These are phyloP conservation scores for Xylaria sp. DNA, from an alignment of 2,329 filamentous ascomycete genomes.

Conservation along the genomic window DNA sequence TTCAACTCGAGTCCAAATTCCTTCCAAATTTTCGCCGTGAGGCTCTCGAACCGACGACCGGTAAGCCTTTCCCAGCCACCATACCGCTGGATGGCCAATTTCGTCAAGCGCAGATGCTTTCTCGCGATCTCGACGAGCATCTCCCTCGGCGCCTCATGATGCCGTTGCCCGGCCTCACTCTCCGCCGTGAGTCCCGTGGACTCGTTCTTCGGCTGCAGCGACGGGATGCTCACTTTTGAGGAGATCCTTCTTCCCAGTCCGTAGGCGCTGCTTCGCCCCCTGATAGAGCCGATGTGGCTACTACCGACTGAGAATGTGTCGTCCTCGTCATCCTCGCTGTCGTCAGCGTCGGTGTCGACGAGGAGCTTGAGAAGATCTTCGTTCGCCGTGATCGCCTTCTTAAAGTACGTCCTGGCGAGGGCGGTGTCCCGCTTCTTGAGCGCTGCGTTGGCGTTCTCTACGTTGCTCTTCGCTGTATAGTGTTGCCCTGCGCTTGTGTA, in stretches of 20 bases:
- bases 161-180: constrained; percentile 7
- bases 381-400: constrained; percentile 33
- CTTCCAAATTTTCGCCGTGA: constrained; percentile 28
- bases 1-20: constrained; percentile 30
- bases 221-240: constrained; percentile 14
- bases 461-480: constrained; percentile 21
- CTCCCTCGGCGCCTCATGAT: constrained; percentile 25
- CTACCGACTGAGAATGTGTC: constrained; percentile 27
- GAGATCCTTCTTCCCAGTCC: constrained; percentile 14
- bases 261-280: constrained; percentile 13
- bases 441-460: constrained; percentile 1
- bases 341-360: constrained; percentile 31
- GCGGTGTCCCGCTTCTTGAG: constrained; percentile 32
- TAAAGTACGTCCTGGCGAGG: constrained; percentile 27
- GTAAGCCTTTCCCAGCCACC: constrained; percentile 26
- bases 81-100: constrained; percentile 33
- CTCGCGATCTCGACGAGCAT: constrained; percentile 30
- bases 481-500: constrained; percentile 32
- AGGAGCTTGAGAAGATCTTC: constrained; percentile 34
- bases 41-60: constrained; percentile 22
- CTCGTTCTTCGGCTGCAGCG: background rate
- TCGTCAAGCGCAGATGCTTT: constrained; percentile 29
- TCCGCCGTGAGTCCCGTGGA: background rate
- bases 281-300: constrained; percentile 27
- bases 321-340: constrained; percentile 35